phyloP scores from a whole-genome alignment of 495 filamentous ascomycete genomes.

The Bryoglossum gracile region DNA sequence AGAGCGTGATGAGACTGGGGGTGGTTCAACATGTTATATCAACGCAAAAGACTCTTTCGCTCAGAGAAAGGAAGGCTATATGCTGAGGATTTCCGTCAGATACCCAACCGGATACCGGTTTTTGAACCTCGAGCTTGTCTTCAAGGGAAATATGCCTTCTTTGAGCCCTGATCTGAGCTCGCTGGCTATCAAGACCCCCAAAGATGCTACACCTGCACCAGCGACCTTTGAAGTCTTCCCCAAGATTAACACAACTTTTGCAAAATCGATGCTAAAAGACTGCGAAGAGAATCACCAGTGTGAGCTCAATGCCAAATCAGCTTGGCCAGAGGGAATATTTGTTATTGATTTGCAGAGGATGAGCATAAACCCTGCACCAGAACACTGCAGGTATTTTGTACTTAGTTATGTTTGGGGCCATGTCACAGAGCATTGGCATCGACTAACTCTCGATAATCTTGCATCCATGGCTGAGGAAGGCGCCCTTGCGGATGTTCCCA shows the following conservation, averaged over 20 bases:
- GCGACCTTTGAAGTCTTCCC: too few species aligned
- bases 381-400: not conserved
- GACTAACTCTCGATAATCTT: not conserved
- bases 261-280: not conserved
- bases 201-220: too few species aligned
- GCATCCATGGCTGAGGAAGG: not conserved
- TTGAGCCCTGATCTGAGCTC: too few species aligned
- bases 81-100: too few species aligned
- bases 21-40: too few species aligned
- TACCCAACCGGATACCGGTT: too few species aligned
- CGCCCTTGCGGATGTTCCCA: not conserved
- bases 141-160: too few species aligned
- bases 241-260: not conserved
- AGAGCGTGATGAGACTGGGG: too few species aligned
- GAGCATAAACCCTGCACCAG: not conserved
- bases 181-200: too few species aligned
- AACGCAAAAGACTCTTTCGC: too few species aligned
- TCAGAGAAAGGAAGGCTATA: too few species aligned
- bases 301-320: not conserved
- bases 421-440: not conserved
- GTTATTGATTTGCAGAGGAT: not conserved
- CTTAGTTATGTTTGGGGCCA: not conserved
- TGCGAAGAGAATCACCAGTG: not conserved
- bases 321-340: not conserved
- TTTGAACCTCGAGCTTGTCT: too few species aligned